These are phyloP conservation scores for Cutaneotrichosporon dermatis DNA, from an alignment of 1,284 basidiomycete genomes.

Conservation along the genomic window DNA sequence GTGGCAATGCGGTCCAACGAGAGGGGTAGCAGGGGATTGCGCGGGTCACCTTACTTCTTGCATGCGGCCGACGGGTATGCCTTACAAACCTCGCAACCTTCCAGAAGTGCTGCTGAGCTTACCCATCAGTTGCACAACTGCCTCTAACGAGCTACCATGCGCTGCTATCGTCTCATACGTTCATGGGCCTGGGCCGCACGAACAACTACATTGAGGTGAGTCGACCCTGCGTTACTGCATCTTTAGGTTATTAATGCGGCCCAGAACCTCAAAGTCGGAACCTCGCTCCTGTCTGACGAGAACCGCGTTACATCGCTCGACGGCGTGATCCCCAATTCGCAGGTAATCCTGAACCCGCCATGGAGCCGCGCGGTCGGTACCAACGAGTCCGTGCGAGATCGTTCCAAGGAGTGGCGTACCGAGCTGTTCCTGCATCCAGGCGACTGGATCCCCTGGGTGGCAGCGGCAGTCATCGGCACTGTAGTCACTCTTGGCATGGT, in stretches of 20 bases:
- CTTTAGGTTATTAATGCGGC: neutral
- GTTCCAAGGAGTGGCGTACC: constrained; percentile 65
- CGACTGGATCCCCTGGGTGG: constrained; percentile 97
- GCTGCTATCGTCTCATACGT: constrained; percentile 84
- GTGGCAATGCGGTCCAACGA: no score
- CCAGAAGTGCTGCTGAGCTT: neutral
- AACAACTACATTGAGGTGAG: constrained; percentile 93
- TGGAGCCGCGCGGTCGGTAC: constrained; percentile 11
- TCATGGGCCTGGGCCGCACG: constrained; percentile 96
- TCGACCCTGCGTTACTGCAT: no score
- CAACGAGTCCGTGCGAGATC: constrained; percentile 20
- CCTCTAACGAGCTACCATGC: constrained; percentile 88
- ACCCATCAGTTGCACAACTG: constrained; percentile 71
- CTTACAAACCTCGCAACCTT: neutral
- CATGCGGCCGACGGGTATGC: neutral
- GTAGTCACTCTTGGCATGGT: constrained; percentile 72
- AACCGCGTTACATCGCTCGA: constrained; percentile 82
- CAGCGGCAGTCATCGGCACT: constrained; percentile 71
- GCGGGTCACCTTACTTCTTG: no score
- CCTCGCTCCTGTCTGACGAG: constrained; percentile 61
- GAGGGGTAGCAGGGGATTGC: no score
- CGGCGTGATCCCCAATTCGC: constrained; percentile 95
- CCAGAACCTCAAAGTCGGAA: constrained; percentile 80
- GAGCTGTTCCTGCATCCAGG: constrained; percentile 91
- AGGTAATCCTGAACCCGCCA: constrained; percentile 88